Evolutionary conservation across 176 grass and related monocot species (phyloP).

Genomic region (Canna indica): DNA sequence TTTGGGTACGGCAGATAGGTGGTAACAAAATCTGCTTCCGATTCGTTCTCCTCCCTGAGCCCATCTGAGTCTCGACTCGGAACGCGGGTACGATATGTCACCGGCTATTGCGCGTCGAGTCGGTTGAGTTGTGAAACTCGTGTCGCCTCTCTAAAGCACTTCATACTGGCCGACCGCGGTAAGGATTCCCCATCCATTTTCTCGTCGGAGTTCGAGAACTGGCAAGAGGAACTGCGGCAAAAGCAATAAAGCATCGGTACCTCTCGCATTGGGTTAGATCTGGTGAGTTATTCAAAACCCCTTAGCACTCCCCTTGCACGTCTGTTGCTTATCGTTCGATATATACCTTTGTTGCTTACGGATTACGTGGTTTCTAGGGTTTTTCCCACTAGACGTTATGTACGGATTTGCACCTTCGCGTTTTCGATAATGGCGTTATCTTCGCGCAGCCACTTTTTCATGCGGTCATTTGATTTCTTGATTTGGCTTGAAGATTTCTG

Average conservation of each 20-base stretch:
- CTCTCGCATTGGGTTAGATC: background rate
- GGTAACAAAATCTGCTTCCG: no score
- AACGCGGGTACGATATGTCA: no score
- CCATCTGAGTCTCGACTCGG: no score
- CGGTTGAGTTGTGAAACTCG: no score
- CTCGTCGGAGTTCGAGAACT: background rate
- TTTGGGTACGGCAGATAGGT: no score
- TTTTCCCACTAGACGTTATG: background rate
- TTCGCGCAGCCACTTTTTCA: background rate
- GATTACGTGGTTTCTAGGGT: background rate
- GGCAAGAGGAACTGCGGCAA: background rate
- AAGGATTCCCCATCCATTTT: background rate
- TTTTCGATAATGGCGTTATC: background rate
- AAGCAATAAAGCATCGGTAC: no score
- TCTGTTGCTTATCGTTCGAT: background rate
- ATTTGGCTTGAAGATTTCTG: background rate
- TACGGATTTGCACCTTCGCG: no score
- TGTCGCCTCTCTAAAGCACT: no score
- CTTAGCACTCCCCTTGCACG: background rate
- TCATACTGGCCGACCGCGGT: background rate
- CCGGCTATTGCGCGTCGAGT: no score
- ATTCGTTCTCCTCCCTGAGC: no score
- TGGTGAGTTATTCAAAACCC: background rate
- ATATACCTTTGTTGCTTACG: background rate
- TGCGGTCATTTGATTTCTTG: background rate